phyloP scores from a whole-genome alignment of 331 rosid species.

The Rhamnella rubrinervis region DNA sequence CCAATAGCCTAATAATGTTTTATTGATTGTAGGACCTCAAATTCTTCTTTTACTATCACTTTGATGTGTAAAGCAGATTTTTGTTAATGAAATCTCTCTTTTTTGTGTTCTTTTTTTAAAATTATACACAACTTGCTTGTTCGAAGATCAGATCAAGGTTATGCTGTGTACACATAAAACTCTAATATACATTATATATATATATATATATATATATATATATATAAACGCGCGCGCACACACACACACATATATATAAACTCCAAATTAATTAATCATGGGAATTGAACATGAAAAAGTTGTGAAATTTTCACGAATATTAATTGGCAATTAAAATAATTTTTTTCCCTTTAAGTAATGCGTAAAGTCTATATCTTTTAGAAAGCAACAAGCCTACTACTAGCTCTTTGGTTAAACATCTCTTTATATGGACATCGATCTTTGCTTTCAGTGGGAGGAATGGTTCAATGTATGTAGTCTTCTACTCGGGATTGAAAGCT shows the following conservation, averaged over 20 bases:
- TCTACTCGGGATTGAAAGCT: conserved; percentile 17
- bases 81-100: conserved; percentile 26
- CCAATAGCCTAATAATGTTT: conserved; percentile 38
- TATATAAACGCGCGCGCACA: too few relatives aligned
- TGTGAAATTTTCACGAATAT: not conserved
- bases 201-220: too few relatives aligned
- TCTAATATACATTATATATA: too few relatives aligned
- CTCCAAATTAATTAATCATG: too few relatives aligned
- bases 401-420: conserved; percentile 9
- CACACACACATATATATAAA: too few relatives aligned
- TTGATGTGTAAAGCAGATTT: conserved; percentile 48
- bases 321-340: not conserved
- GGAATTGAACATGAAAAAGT: too few relatives aligned
- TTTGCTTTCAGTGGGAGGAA: conserved; percentile 17
- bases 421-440: not conserved
- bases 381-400: conserved; percentile 11
- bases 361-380: not conserved
- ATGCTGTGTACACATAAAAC: too few relatives aligned
- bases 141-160: too few relatives aligned
- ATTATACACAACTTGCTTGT: too few relatives aligned
- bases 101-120: conserved; percentile 14
- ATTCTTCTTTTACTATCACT: conserved; percentile 38
- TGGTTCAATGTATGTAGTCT: not conserved
- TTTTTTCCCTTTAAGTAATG: not conserved
- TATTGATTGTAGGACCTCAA: conserved; percentile 49